Conservation (phyloP, 2,329 filamentous ascomycete species). For the Arthrobotrys entomopaga region DNA sequence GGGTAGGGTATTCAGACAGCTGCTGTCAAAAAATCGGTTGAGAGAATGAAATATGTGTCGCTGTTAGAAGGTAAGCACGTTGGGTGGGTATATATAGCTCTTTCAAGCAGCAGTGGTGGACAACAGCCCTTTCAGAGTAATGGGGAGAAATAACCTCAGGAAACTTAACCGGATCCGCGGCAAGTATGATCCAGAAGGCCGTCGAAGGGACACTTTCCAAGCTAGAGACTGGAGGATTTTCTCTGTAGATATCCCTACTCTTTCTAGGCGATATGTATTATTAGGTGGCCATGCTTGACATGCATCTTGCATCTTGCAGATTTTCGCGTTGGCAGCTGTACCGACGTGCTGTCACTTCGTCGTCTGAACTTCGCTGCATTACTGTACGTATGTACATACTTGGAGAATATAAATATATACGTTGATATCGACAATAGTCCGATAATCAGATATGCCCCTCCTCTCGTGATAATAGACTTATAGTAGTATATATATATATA, state of each 20-base stretch:
- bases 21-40: conserved; percentile 21
- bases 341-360: not conserved
- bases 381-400: not conserved
- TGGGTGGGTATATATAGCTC: conserved; percentile 64
- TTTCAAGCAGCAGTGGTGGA: conserved; percentile 65
- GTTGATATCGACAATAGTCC: not conserved
- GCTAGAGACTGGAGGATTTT: conserved; percentile 60
- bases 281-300: conserved; percentile 21
- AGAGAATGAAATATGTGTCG: conserved; percentile 16
- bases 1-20: conserved; percentile 6
- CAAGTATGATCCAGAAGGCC: conserved; percentile 58
- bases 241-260: conserved; percentile 13
- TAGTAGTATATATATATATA: no score
- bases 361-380: not conserved
- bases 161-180: conserved; percentile 55
- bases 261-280: not conserved
- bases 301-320: not conserved
- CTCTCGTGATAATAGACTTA: no score
- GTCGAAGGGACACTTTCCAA: conserved; percentile 60
- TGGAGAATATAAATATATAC: not conserved
- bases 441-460: no score
- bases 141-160: conserved; percentile 62
- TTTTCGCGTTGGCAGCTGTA: conserved; percentile 1
- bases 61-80: conserved; percentile 3
- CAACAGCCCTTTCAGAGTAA: conserved; percentile 64